phyloP scores from a whole-genome alignment of 768 basidiomycete genomes.

The Suillus americanus region DNA sequence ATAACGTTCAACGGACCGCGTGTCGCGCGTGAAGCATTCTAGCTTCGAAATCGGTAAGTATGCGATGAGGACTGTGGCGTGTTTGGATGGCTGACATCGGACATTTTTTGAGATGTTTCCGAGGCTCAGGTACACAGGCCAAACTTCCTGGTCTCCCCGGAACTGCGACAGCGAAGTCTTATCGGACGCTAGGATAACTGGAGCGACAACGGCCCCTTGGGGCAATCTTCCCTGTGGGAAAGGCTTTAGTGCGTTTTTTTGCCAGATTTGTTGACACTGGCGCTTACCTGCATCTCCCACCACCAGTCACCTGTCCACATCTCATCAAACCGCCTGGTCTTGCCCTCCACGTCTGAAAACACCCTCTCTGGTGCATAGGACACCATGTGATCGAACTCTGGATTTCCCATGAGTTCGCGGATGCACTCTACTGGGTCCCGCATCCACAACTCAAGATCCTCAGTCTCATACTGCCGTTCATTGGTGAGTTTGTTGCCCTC shows the following conservation, averaged over 20 bases:
- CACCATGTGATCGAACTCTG: slow-evolving; percentile 26
- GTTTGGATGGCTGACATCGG: no score
- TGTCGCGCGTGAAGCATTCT: no score
- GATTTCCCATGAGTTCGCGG: slow-evolving; percentile 26
- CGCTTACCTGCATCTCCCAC: slow-evolving; percentile 34
- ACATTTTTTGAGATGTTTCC: no score
- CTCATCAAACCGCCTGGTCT: slow-evolving; percentile 30
- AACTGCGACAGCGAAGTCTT: no score
- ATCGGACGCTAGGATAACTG: no score
- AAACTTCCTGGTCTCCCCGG: no score
- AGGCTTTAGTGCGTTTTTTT: neutral
- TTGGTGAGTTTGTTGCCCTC: slow-evolving; percentile 13
- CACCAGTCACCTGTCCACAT: slow-evolving; percentile 41
- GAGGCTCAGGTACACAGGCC: no score
- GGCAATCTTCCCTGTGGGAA: no score
- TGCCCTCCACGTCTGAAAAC: slow-evolving; percentile 14
- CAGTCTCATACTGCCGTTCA: neutral
- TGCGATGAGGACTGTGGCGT: no score
- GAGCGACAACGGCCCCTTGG: no score
- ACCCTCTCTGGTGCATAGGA: slow-evolving; percentile 29
- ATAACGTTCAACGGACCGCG: no score
- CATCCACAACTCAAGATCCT: slow-evolving; percentile 23
- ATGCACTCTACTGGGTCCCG: slow-evolving; percentile 29
- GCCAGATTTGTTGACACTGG: neutral
- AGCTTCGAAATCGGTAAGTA: no score